A percentile compares a stretch with the other conserved stretches of the same genome.
Conservation (phyloP, 495 filamentous ascomycete genomes). For the Aspergillus steynii region DNA sequence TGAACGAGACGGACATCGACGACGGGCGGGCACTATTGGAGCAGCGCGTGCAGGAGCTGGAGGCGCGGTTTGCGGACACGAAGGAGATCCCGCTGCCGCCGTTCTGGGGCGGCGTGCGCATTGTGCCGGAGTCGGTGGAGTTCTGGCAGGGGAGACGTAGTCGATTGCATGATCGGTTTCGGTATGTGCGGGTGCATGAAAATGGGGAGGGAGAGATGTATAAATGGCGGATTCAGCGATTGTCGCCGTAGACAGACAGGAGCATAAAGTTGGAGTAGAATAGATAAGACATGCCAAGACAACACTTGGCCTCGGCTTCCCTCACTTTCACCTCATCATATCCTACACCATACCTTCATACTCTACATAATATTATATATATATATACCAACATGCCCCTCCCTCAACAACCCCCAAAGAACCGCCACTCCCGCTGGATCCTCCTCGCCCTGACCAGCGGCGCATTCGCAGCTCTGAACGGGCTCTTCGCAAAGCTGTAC, state of each 20-base stretch:
- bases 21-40: constrained; percentile 68
- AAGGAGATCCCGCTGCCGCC: constrained; percentile 85
- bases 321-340: not conserved
- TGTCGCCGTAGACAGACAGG: constrained; percentile 35
- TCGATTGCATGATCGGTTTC: constrained; percentile 89
- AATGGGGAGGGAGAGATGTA: constrained; percentile 62
- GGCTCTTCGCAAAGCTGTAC: constrained; percentile 94
- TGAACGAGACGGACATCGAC: constrained; percentile 59
- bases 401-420: constrained; percentile 10
- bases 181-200: constrained; percentile 69
- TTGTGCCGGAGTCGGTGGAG: constrained; percentile 83
- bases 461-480: constrained; percentile 89
- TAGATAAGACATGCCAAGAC: not conserved
- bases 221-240: constrained; percentile 39
- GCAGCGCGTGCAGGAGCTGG: constrained; percentile 66
- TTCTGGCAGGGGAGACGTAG: constrained; percentile 93
- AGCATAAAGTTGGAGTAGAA: not conserved
- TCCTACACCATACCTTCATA: not conserved
- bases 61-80: constrained; percentile 67
- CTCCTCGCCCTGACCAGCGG: constrained; percentile 81
- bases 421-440: constrained; percentile 60
- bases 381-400: not conserved
- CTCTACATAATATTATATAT: not conserved
- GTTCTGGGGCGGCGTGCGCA: constrained; percentile 91
- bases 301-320: not conserved